Evolutionary conservation across 2,329 filamentous ascomycete genomes (phyloP).

Genomic region (Penicillium italicum): DNA sequence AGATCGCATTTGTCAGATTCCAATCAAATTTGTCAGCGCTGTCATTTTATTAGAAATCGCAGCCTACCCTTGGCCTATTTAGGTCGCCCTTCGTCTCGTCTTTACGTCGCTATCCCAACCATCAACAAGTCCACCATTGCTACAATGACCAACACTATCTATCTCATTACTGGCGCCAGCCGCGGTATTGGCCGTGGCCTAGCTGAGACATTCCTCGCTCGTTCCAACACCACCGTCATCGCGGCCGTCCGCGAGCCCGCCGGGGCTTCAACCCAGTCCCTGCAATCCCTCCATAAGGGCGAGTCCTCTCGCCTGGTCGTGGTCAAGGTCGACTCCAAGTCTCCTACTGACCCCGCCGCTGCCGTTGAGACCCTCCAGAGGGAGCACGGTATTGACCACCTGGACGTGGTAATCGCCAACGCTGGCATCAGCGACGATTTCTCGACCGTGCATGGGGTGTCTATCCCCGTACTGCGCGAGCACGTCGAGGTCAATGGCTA

Average conservation of each 20-base stretch:
- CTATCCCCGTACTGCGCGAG: slow-evolving; percentile 18
- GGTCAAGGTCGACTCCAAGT: slow-evolving; percentile 43
- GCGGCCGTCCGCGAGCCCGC: not conserved
- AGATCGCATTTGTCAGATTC: too few species aligned
- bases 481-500: slow-evolving; percentile 36
- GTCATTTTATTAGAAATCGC: too few species aligned
- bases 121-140: not conserved
- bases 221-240: slow-evolving; percentile 3
- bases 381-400: slow-evolving; percentile 35
- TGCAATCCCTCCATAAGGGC: slow-evolving; percentile 33
- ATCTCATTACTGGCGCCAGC: not conserved
- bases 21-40: too few species aligned
- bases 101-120: not conserved
- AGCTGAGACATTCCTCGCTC: not conserved
- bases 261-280: not conserved
- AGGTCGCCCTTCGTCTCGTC: not conserved
- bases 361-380: slow-evolving; percentile 33
- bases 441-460: slow-evolving; percentile 15
- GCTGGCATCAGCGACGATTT: slow-evolving; percentile 40
- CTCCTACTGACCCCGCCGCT: slow-evolving; percentile 32
- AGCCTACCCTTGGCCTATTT: too few species aligned
- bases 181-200: slow-evolving; percentile 8
- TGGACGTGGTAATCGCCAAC: slow-evolving; percentile 55
- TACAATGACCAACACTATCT: not conserved
- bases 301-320: slow-evolving; percentile 39